Evolutionary conservation across 495 filamentous ascomycete genomes (phyloP), one percentile per base, ranked within the genome.

Genomic region (Aspergillus coremiiformis): DNA sequence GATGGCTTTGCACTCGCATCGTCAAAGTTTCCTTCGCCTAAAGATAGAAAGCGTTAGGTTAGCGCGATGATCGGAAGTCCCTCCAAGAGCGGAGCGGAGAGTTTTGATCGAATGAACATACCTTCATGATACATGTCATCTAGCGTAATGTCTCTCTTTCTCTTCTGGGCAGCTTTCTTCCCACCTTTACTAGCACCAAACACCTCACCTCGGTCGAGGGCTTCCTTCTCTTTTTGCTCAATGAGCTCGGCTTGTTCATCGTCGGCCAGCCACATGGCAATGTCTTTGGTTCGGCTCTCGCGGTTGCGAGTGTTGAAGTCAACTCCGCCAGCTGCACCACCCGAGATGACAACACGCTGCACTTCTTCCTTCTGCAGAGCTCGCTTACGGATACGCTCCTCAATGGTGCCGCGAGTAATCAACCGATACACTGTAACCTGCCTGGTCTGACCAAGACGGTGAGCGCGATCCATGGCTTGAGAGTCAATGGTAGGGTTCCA

Each of bases 401-500:
- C 93, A 66, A 98, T 98, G 1, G 93, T 98, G 52, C 89, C 89
- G 32, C 90, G 85, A 5, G 93, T 98, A 72, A 98, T 97, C 62
- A 98, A 83, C 55, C 93, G 89, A 69, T 96, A 98, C 12, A 98
- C 94, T 0, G 90, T 94, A 42, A 98, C 93, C 66, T 98, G 93
- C 57, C 83, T 83, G 3, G 93, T 97, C 69, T 98, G 93, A 35
- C 93, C 93, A 19, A 98, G 84, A 77, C 93, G 90, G 77, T 98
- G 93, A 21, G 93, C 93, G 62, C 93, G 89, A 68, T 98, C 93
- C 94, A 97, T 97, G 65, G 93, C 93, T 65, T 98, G 93, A 21
- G 86, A 91, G 68, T 98, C 93, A 61, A 98, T 97, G 15, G 93
- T 98, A 23, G 93, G 93, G 67, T 98, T 98, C 93, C 93, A 98